These are phyloP conservation scores for Russula sp. DNA, from an alignment of 768 basidiomycete genomes.

Conservation along the genomic window DNA sequence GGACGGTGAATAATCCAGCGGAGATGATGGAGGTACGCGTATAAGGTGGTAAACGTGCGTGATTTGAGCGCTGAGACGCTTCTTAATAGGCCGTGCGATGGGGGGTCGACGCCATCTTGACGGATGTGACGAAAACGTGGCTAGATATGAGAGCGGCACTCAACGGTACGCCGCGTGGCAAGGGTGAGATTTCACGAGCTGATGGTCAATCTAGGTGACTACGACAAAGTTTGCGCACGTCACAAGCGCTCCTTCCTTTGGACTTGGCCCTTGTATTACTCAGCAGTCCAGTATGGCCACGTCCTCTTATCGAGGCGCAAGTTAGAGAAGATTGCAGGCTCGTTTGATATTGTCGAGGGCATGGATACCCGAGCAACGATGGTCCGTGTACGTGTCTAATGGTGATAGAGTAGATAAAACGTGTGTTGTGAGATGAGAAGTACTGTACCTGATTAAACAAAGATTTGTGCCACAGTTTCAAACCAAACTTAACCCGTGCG, in stretches of 20 bases:
- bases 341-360: slow-evolving; percentile 23
- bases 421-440: background rate
- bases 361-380: slow-evolving; percentile 1
- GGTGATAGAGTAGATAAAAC: background rate
- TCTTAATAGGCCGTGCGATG: slow-evolving; percentile 55
- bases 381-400: slow-evolving; percentile 20
- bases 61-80: slow-evolving; percentile 34
- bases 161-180: slow-evolving; percentile 17
- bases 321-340: slow-evolving; percentile 29
- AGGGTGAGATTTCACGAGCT: slow-evolving; percentile 4
- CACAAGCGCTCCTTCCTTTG: slow-evolving; percentile 31
- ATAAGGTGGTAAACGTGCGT: background rate
- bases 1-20: slow-evolving; percentile 91
- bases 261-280: slow-evolving; percentile 28
- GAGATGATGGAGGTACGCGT: slow-evolving; percentile 83
- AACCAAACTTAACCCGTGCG: background rate
- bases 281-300: slow-evolving; percentile 18
- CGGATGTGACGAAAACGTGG: slow-evolving; percentile 45
- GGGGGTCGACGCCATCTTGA: slow-evolving; percentile 48
- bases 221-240: slow-evolving; percentile 28
- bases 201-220: slow-evolving; percentile 21
- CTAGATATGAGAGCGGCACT: slow-evolving; percentile 40
- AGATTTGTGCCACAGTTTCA: no score
- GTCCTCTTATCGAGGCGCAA: background rate
- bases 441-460: no score